A percentile compares a stretch with the other conserved stretches of the same genome.
phyloP scores from a whole-genome alignment of 169 alveolate genomes.

The Miamiensis avidus region DNA sequence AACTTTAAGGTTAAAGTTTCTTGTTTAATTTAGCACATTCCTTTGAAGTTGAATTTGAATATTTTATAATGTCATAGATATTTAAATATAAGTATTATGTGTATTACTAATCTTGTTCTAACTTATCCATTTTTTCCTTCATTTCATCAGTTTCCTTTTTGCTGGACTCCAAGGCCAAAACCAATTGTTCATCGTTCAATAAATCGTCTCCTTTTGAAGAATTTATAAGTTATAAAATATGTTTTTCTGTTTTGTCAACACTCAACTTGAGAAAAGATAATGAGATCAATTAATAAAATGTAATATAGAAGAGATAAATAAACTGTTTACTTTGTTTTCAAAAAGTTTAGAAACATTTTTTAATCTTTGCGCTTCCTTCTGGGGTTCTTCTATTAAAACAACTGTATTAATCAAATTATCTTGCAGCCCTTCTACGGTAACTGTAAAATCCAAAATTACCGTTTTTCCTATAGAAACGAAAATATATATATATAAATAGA shows the following conservation, averaged over 20 bases:
- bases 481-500: no score
- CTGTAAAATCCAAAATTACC: conserved; percentile 65
- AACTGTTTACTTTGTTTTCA: conserved; percentile 60
- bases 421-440: conserved; percentile 77
- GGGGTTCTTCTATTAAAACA: conserved; percentile 68
- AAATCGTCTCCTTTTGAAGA: conserved; percentile 45
- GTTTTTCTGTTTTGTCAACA: conserved; percentile 63
- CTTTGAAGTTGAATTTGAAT: background rate
- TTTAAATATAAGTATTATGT: background rate
- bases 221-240: conserved; percentile 56
- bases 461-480: background rate
- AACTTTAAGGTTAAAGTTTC: conserved; percentile 62
- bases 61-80: conserved; percentile 74
- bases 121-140: conserved; percentile 25
- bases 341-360: conserved; percentile 64
- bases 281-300: no score
- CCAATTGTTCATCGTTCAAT: conserved; percentile 56
- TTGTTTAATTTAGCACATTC: no score
- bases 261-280: background rate
- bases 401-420: conserved; percentile 74
- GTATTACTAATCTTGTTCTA: conserved; percentile 18
- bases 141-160: conserved; percentile 28
- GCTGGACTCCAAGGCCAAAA: conserved; percentile 48
- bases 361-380: conserved; percentile 64
- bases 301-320: no score